Percentiles rank a stretch among this genome's conserved stretches.
Evolutionary conservation across 805 yeast species (phyloP).

Genomic region (Peterozyma toletana): DNA sequence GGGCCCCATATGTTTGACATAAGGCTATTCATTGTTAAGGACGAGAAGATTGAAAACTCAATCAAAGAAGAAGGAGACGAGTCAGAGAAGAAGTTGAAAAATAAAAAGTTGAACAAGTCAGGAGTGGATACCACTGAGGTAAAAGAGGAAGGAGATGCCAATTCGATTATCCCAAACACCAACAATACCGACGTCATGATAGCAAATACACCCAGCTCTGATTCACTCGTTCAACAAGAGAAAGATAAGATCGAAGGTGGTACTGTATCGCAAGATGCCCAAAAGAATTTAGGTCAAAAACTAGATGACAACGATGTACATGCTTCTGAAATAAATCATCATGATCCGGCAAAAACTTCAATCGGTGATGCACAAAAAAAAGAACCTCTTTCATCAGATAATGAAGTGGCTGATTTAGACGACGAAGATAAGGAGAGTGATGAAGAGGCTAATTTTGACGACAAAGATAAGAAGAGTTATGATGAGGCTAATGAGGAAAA

Average conservation of each 20-base stretch:
- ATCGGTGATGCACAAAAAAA: too few relatives aligned
- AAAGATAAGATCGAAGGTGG: too few relatives aligned
- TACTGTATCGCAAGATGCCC: too few relatives aligned
- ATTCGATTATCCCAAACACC: too few relatives aligned
- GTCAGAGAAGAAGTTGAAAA: not conserved
- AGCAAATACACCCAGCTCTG: too few relatives aligned
- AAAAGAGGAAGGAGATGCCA: not conserved
- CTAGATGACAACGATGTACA: too few relatives aligned
- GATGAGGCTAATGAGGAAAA: slow-evolving; percentile 16
- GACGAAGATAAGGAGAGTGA: slow-evolving; percentile 24
- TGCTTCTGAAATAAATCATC: too few relatives aligned
- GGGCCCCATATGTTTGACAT: slow-evolving; percentile 85
- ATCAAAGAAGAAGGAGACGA: slow-evolving; percentile 9
- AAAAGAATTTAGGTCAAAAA: too few relatives aligned
- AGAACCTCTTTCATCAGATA: slow-evolving; percentile 4
- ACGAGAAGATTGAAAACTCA: slow-evolving; percentile 56
- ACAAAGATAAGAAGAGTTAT: slow-evolving; percentile 21
- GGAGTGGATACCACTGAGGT: not conserved
- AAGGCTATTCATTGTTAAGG: slow-evolving; percentile 76
- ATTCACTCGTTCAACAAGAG: too few relatives aligned
- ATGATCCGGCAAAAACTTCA: too few relatives aligned
- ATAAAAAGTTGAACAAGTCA: not conserved
- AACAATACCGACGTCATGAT: too few relatives aligned
- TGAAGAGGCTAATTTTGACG: slow-evolving; percentile 18
- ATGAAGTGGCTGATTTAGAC: slow-evolving; percentile 12